Evolutionary conservation across 2,329 filamentous ascomycete genomes (phyloP).

Genomic region (Sporothrix brunneoviolacea): DNA sequence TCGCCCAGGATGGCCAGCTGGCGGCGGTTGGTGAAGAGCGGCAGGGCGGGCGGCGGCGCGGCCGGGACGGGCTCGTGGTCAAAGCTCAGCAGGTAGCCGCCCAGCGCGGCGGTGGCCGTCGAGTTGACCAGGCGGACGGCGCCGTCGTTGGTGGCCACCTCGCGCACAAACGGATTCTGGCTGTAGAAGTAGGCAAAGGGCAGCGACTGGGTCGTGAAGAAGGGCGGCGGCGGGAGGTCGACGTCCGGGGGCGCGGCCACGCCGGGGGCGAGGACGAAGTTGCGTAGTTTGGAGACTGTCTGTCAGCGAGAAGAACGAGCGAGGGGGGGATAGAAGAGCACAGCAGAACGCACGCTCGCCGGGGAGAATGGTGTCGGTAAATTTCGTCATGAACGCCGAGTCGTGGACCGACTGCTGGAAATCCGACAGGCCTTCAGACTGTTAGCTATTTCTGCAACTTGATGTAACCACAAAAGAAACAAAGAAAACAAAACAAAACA

Average conservation of each 20-base stretch:
- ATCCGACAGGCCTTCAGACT: constrained; percentile 62
- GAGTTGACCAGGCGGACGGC: constrained; percentile 48
- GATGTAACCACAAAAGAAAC: background rate
- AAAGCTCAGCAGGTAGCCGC: constrained; percentile 53
- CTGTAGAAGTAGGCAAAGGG: constrained; percentile 77
- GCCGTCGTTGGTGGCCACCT: constrained; percentile 51
- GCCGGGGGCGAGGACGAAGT: constrained; percentile 61
- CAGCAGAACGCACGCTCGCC: constrained; percentile 52
- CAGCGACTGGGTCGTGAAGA: constrained; percentile 66
- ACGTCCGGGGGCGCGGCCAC: constrained; percentile 53
- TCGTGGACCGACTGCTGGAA: constrained; percentile 71
- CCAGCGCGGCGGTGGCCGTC: constrained; percentile 49
- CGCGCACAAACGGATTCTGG: constrained; percentile 72
- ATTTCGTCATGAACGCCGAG: constrained; percentile 62
- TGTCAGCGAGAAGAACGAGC: background rate
- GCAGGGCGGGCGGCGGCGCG: constrained; percentile 52
- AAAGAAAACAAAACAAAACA: background rate
- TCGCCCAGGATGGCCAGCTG: constrained; percentile 58
- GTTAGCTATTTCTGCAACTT: no score
- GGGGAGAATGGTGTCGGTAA: constrained; percentile 64
- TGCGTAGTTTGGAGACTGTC: constrained; percentile 43
- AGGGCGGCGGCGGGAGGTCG: constrained; percentile 72
- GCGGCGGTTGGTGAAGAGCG: constrained; percentile 51
- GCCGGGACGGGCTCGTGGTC: constrained; percentile 54
- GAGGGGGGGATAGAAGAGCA: constrained; percentile 15